phyloP scores from a whole-genome alignment of 1,284 basidiomycete species.

The Limonomyces culmigenus region DNA sequence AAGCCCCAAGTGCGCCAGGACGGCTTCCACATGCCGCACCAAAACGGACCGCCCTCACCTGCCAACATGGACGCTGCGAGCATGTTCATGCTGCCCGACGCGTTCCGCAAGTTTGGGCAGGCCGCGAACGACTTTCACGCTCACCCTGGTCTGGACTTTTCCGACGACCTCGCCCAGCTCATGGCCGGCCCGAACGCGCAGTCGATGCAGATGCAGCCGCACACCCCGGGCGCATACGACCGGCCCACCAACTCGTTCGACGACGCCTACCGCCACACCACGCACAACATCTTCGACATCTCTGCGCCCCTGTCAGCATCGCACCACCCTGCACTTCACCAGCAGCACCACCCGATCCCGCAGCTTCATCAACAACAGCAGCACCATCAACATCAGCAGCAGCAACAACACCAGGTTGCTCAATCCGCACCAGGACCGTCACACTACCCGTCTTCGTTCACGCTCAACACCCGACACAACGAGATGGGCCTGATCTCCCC shows the following conservation, averaged over 20 bases:
- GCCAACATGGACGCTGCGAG: conserved; percentile 6
- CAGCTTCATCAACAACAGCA: conserved; percentile 4
- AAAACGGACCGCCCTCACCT: conserved; percentile 13
- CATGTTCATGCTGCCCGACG: conserved; percentile 30
- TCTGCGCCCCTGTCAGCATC: conserved; percentile 20
- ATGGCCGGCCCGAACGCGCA: conserved; percentile 22
- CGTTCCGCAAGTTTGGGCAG: conserved; percentile 31
- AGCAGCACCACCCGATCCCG: conserved; percentile 6
- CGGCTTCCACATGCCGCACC: conserved; percentile 42
- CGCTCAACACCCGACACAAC: neutral
- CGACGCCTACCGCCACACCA: conserved; percentile 20
- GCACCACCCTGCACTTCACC: conserved; percentile 9
- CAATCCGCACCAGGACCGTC: neutral
- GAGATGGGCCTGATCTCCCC: neutral
- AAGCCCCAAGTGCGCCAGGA: conserved; percentile 34
- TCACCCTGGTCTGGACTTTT: conserved; percentile 47
- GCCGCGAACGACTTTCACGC: conserved; percentile 9
- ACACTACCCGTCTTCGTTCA: neutral
- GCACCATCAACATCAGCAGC: conserved; percentile 7
- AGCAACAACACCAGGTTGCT: neutral
- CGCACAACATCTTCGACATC: conserved; percentile 63
- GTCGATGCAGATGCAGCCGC: conserved; percentile 5
- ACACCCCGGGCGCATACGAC: conserved; percentile 6
- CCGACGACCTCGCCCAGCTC: conserved; percentile 44
- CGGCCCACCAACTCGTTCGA: conserved; percentile 16